Base-by-base conservation (phyloP, 768 basidiomycete species). In the Peribolospora baueri region DNA sequence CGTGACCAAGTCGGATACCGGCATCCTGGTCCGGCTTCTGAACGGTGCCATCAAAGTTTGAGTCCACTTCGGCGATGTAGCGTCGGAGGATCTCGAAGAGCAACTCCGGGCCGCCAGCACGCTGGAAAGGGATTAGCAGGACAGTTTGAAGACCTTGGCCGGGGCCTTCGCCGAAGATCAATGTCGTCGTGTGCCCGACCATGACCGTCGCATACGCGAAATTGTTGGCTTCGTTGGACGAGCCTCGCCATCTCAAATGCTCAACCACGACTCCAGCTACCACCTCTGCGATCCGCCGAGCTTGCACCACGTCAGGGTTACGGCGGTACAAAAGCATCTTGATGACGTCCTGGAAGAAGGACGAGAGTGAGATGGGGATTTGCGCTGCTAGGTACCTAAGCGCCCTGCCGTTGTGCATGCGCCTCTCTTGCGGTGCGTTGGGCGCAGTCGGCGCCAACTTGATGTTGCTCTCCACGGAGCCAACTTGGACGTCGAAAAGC, bases 301-400 rank as follows among this genome's bases (percentile, higher is more conserved):
- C 60, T n/a, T 61, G 60, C 0, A 72, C 61, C 3, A 74, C 57
- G 61, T 91, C 87, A 7, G 78, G 75, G 62, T 77, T 84, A 14
- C 86, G 77, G 57, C 84, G 73, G 63, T 84, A 78, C 40, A 66
- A 60, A 67, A 90, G 82, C 66, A 90, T 73, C 68, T 87, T 85
- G 57, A 85, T 79, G 62, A 85, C 76, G 10, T 87, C 77, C 74
- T 85, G 84, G 68, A 87, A 84, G 67, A 93, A 82, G 1, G 86
- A 82, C 2, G 78, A 75, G 56, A 88, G 68, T 3, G 78, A 73
- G 42, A 73, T 76, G 0, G 85, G 84, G 51, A 88, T 71, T 38
- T 82, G 80, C 58, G 79, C 78, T 0, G 82, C 78, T 46, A 90
- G 69, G 61, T 87, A 83, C 64, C 80, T 82, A 43, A 88, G 70